These are phyloP conservation scores for Balansia obtecta DNA, from an alignment of 2,329 filamentous ascomycete species.

Conservation along the genomic window DNA sequence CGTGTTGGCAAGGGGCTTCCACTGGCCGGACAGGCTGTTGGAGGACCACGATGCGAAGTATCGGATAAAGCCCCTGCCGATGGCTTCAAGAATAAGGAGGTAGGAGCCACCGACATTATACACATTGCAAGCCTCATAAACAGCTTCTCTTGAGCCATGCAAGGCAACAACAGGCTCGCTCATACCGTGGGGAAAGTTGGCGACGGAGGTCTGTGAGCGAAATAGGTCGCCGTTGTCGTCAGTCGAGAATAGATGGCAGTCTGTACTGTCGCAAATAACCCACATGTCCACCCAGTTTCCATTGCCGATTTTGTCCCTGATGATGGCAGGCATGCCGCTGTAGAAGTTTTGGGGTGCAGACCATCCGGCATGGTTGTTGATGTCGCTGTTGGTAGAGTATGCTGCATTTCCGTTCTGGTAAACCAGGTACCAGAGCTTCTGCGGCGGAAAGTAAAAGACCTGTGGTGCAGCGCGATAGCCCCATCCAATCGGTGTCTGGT, in stretches of 20 bases:
- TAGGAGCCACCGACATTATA: conserved; percentile 48
- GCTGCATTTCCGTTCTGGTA: neutral
- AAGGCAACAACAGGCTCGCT: conserved; percentile 38
- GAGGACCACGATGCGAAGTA: conserved; percentile 59
- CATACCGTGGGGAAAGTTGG: conserved; percentile 48
- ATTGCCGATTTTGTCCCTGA: conserved; percentile 36
- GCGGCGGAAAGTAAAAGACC: neutral
- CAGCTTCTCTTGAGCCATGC: conserved; percentile 38
- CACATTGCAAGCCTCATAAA: conserved; percentile 56
- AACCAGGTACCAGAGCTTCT: conserved; percentile 1
- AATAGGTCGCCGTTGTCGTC: conserved; percentile 58
- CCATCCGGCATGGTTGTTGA: neutral
- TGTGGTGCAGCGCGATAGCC: neutral
- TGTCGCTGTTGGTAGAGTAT: conserved; percentile 3
- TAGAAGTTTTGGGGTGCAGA: neutral
- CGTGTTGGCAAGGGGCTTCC: conserved; percentile 43
- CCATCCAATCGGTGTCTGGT: neutral
- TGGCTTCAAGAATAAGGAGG: conserved; percentile 56
- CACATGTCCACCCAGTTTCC: conserved; percentile 48
- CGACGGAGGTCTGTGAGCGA: conserved; percentile 48
- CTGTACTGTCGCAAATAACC: conserved; percentile 44
- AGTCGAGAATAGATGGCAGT: conserved; percentile 57
- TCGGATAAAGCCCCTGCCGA: conserved; percentile 37
- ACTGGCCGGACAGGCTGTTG: conserved; percentile 39
- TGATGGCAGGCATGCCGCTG: neutral